phyloP scores from a whole-genome alignment of 352 stramenopile genomes.

The Globisporangium canariense region DNA sequence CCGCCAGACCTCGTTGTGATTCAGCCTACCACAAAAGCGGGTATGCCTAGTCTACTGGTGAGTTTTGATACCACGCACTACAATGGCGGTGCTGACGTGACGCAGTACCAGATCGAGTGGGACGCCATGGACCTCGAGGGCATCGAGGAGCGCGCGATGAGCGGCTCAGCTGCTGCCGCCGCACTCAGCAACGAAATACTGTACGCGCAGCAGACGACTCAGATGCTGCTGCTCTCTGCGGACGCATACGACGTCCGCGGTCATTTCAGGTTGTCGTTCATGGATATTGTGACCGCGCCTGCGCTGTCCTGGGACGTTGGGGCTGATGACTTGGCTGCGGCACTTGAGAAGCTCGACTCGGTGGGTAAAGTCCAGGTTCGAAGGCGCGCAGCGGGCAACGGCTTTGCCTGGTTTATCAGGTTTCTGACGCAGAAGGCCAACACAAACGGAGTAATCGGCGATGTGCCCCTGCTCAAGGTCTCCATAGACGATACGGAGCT shows the following conservation, averaged over 20 bases:
- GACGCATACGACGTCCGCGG: conserved; percentile 82
- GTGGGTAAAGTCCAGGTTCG: conserved; percentile 80
- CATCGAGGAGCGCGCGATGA: conserved; percentile 33
- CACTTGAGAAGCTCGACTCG: conserved; percentile 79
- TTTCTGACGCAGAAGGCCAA: conserved; percentile 66
- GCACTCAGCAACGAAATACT: conserved; percentile 54
- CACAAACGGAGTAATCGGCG: conserved; percentile 41
- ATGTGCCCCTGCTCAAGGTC: conserved; percentile 57
- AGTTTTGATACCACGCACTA: conserved; percentile 75
- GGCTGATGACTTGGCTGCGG: conserved; percentile 70
- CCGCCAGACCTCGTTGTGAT: conserved; percentile 58
- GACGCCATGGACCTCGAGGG: conserved; percentile 85
- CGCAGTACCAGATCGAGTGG: conserved; percentile 92
- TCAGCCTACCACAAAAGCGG: conserved; percentile 12
- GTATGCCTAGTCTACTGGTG: conserved; percentile 57
- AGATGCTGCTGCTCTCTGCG: conserved; percentile 85
- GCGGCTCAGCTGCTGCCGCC: conserved; percentile 21
- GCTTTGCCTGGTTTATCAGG: conserved; percentile 79
- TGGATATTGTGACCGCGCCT: conserved; percentile 50
- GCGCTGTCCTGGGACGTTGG: conserved; percentile 71
- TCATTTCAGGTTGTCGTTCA: conserved; percentile 82
- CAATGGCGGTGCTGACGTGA: conserved; percentile 80
- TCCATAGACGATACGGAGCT: conserved; percentile 67
- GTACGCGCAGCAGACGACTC: conserved; percentile 84
- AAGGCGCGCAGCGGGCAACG: conserved; percentile 65